These are phyloP conservation scores for Exutisphaerella laricina DNA, from an alignment of 2,329 filamentous ascomycete species.

Conservation along the genomic window DNA sequence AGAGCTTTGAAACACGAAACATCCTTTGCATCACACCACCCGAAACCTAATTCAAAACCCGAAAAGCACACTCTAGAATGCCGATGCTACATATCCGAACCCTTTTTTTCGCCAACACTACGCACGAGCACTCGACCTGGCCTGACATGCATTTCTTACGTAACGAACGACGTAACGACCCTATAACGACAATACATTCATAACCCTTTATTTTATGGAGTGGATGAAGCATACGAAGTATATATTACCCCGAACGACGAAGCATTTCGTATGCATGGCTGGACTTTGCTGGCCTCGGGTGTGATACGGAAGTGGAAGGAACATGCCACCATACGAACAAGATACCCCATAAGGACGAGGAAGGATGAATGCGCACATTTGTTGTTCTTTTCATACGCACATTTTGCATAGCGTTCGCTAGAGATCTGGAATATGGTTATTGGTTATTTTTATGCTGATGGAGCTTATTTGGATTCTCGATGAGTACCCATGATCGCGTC, in stretches of 20 bases:
- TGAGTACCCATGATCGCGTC: neutral
- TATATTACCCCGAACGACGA: neutral
- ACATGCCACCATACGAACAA: conserved; percentile 2
- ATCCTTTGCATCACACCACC: neutral
- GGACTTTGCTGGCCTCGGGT: neutral
- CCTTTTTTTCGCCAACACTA: neutral
- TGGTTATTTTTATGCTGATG: neutral
- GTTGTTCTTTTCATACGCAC: neutral
- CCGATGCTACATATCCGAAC: neutral
- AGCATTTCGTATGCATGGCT: neutral
- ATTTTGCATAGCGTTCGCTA: conserved; percentile 2
- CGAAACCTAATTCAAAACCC: neutral
- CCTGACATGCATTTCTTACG: neutral
- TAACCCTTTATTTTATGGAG: neutral
- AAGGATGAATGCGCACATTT: neutral
- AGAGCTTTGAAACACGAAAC: neutral
- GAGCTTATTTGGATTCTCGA: neutral
- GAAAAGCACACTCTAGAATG: neutral
- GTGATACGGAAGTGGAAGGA: neutral
- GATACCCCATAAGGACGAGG: conserved; percentile 2
- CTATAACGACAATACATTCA: neutral
- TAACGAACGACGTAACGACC: conserved; percentile 1
- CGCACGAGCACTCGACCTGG: too few relatives aligned
- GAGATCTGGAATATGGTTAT: neutral
- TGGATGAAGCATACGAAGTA: neutral